Conservation (phyloP, 1,284 basidiomycete species). For the Papiliotrema nemorosa region DNA sequence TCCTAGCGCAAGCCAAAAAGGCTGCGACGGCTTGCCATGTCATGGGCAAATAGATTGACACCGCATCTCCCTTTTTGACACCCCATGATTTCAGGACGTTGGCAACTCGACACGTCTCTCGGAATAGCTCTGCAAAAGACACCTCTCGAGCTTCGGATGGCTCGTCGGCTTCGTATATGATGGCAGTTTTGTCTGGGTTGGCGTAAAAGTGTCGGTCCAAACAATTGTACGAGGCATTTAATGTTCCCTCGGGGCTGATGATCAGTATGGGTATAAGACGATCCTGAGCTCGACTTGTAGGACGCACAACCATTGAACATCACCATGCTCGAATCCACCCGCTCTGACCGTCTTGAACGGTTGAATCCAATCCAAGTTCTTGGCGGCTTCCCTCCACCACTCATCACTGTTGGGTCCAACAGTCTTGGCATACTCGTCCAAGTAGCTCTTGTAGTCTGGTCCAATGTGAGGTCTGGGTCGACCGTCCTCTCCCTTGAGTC, state of each 20-base stretch:
- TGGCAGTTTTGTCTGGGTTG: slow-evolving; percentile 88
- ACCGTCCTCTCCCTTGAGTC: slow-evolving; percentile 36
- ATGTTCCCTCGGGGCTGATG: slow-evolving; percentile 66
- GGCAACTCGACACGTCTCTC: slow-evolving; percentile 82
- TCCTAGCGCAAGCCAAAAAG: slow-evolving; percentile 94
- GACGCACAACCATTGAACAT: slow-evolving; percentile 82
- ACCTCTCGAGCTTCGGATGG: slow-evolving; percentile 74
- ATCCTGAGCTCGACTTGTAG: background rate
- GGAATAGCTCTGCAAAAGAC: slow-evolving; percentile 79
- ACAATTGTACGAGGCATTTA: slow-evolving; percentile 95
- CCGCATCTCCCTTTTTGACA: slow-evolving; percentile 93
- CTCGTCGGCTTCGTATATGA: slow-evolving; percentile 99
- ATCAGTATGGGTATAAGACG: slow-evolving; percentile 2
- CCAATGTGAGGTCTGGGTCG: slow-evolving; percentile 61
- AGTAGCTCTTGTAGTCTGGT: slow-evolving; percentile 70
- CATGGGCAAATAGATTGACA: slow-evolving; percentile 68
- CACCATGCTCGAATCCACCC: slow-evolving; percentile 80
- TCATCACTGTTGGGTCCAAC: slow-evolving; percentile 69
- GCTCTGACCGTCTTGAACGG: slow-evolving; percentile 85
- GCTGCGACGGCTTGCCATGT: slow-evolving; percentile 87
- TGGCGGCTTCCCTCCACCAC: slow-evolving; percentile 87
- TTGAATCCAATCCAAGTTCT: slow-evolving; percentile 80
- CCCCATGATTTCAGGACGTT: slow-evolving; percentile 89
- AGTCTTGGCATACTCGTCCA: slow-evolving; percentile 63
- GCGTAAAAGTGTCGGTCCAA: slow-evolving; percentile 82